Evolutionary conservation across 2,329 filamentous ascomycete species (phyloP).

Genomic region (Pseudogymnoascus sp.): DNA sequence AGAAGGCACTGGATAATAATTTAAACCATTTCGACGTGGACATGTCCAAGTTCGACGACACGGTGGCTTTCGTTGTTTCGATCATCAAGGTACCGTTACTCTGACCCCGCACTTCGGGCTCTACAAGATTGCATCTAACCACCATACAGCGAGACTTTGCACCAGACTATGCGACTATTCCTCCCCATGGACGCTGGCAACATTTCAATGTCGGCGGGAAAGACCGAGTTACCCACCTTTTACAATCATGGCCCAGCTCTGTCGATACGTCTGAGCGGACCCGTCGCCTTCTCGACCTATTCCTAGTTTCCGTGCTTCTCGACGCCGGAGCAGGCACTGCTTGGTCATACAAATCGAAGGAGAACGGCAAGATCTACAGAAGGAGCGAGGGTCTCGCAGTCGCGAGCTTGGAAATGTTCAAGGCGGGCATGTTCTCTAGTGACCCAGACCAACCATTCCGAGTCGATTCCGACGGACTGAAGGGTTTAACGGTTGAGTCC

Average conservation of each 20-base stretch:
- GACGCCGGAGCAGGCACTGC: constrained; percentile 82
- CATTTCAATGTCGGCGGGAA: constrained; percentile 75
- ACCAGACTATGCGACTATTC: constrained; percentile 63
- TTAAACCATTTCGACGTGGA: constrained; percentile 65
- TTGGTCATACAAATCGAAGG: constrained; percentile 89
- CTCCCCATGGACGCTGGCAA: constrained; percentile 78
- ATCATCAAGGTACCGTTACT: constrained; percentile 56
- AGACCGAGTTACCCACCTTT: constrained; percentile 62
- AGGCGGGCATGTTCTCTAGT: constrained; percentile 80
- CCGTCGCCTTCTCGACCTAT: constrained; percentile 67
- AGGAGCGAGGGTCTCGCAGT: constrained; percentile 84
- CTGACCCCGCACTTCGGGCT: constrained; percentile 9
- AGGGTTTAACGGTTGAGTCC: constrained; percentile 61
- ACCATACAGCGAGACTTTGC: constrained; percentile 55
- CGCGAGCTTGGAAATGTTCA: constrained; percentile 82
- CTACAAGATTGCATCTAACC: neutral
- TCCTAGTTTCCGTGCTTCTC: constrained; percentile 71
- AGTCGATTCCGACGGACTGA: constrained; percentile 77
- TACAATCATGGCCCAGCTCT: constrained; percentile 58
- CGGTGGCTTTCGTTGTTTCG: constrained; percentile 60
- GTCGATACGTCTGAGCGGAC: constrained; percentile 67
- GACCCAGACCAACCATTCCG: constrained; percentile 73
- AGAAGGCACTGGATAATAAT: constrained; percentile 58
- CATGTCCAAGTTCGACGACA: constrained; percentile 58
- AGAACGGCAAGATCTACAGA: constrained; percentile 73